A percentile compares a stretch with the other conserved stretches of the same genome.
These are phyloP conservation scores for Chamaecyparis obtusa DNA, from an alignment of 75 land plant genomes.

Conservation along the genomic window DNA sequence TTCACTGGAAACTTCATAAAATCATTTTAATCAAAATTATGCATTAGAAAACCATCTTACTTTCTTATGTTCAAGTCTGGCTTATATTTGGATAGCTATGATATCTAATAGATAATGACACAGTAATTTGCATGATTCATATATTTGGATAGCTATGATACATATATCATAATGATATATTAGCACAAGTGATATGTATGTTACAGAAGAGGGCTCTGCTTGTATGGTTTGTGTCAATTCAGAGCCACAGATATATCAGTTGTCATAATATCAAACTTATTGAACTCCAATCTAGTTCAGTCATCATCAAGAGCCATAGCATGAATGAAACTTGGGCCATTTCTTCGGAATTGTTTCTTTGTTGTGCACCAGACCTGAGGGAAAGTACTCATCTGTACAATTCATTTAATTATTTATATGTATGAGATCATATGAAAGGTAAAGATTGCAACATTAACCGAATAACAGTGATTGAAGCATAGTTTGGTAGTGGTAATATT, in stretches of 20 bases:
- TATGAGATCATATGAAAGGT: conserved; percentile 3
- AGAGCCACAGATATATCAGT: neutral
- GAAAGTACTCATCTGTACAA: conserved; percentile 75
- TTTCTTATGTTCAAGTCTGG: neutral
- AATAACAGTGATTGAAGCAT: neutral
- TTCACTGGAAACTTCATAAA: too few relatives aligned
- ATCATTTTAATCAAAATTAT: neutral
- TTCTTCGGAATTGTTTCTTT: conserved; percentile 57
- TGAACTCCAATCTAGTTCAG: neutral
- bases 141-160: neutral
- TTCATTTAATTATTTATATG: conserved; percentile 4
- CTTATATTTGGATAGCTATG: neutral
- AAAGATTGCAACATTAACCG: conserved; percentile 4
- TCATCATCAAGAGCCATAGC: conserved; percentile 7
- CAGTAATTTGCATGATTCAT: neutral
- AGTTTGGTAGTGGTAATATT: neutral
- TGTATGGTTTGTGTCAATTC: neutral
- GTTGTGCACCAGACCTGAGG: conserved; percentile 65
- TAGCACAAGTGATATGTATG: neutral
- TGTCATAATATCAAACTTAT: neutral
- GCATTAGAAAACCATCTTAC: neutral
- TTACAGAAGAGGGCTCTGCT: neutral
- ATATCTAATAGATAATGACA: neutral
- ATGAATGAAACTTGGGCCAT: conserved; percentile 3
- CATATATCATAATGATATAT: neutral